phyloP scores from a whole-genome alignment of 2,329 filamentous ascomycete genomes.

The Botrytis tulipae region DNA sequence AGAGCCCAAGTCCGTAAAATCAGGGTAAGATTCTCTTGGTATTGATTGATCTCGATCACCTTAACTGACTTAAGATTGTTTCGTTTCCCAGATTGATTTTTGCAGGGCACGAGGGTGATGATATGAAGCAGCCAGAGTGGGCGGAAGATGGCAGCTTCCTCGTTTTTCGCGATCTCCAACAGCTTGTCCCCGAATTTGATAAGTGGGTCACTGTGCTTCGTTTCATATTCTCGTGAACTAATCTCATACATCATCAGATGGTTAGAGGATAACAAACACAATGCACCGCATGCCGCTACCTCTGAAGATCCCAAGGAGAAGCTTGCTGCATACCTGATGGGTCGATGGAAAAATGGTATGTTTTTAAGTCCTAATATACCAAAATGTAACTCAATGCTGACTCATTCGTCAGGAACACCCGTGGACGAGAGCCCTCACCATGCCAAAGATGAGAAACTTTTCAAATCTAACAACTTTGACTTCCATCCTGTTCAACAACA shows the following conservation, averaged over 20 bases:
- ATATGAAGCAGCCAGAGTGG: conserved; percentile 39
- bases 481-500: conserved; percentile 35
- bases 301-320: conserved; percentile 4
- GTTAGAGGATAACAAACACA: conserved; percentile 3
- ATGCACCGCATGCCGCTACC: not conserved
- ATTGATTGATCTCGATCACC: not conserved
- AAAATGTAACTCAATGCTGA: not conserved
- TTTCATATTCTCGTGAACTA: not conserved
- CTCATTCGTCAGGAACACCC: not conserved
- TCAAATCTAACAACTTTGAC: conserved; percentile 36
- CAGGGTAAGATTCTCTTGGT: conserved; percentile 32
- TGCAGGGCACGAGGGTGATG: conserved; percentile 39
- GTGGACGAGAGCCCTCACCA: conserved; percentile 1
- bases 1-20: conserved; percentile 28
- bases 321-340: conserved; percentile 8
- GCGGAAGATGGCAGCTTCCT: conserved; percentile 47
- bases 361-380: conserved; percentile 29
- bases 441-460: conserved; percentile 24
- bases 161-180: conserved; percentile 45
- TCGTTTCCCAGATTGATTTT: not conserved
- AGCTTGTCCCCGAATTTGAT: conserved; percentile 47
- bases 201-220: conserved; percentile 42
- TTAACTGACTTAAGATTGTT: not conserved
- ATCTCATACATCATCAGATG: not conserved
- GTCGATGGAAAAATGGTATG: conserved; percentile 8